Percentiles rank a stretch among this genome's conserved stretches.
Evolutionary conservation across 352 stramenopile genomes (phyloP).

Genomic region (Nothophytophthora sp.): DNA sequence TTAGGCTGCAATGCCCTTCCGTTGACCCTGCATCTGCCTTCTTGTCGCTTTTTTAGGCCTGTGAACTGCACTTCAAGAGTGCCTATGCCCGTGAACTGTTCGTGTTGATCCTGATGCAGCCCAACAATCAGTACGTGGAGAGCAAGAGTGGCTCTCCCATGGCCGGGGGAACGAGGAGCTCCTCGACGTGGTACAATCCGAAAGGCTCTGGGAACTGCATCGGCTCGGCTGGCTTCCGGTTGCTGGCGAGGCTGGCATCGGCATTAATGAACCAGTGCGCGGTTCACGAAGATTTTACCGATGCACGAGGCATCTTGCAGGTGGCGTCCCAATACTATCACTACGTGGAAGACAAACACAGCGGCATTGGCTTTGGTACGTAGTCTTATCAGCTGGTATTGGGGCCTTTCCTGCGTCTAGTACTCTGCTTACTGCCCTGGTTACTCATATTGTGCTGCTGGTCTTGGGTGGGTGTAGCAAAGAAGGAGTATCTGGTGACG

Average conservation of each 20-base stretch:
- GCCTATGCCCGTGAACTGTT: slow-evolving; percentile 78
- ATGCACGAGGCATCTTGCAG: slow-evolving; percentile 76
- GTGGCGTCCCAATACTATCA: slow-evolving; percentile 83
- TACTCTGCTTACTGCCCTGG: too few relatives aligned
- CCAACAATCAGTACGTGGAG: slow-evolving; percentile 74
- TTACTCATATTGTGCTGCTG: slow-evolving; percentile 2
- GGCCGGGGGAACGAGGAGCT: slow-evolving; percentile 23
- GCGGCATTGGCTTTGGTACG: slow-evolving; percentile 71
- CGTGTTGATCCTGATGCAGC: slow-evolving; percentile 87
- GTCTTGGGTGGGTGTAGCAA: slow-evolving; percentile 38
- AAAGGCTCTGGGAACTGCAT: slow-evolving; percentile 85
- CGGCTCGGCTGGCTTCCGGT: slow-evolving; percentile 61
- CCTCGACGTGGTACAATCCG: slow-evolving; percentile 73
- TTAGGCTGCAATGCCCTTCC: too few relatives aligned
- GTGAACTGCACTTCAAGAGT: slow-evolving; percentile 64
- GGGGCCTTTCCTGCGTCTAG: too few relatives aligned
- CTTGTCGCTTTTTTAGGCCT: slow-evolving; percentile 34
- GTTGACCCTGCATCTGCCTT: not conserved
- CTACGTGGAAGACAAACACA: slow-evolving; percentile 77
- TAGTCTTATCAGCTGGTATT: too few relatives aligned
- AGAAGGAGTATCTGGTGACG: slow-evolving; percentile 81
- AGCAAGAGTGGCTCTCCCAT: slow-evolving; percentile 28
- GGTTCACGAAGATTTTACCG: slow-evolving; percentile 81
- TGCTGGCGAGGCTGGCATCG: slow-evolving; percentile 57
- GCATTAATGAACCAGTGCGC: slow-evolving; percentile 72